Evolutionary conservation across 1,139 yeast species (phyloP).

Genomic region (Taphrina sp.): DNA sequence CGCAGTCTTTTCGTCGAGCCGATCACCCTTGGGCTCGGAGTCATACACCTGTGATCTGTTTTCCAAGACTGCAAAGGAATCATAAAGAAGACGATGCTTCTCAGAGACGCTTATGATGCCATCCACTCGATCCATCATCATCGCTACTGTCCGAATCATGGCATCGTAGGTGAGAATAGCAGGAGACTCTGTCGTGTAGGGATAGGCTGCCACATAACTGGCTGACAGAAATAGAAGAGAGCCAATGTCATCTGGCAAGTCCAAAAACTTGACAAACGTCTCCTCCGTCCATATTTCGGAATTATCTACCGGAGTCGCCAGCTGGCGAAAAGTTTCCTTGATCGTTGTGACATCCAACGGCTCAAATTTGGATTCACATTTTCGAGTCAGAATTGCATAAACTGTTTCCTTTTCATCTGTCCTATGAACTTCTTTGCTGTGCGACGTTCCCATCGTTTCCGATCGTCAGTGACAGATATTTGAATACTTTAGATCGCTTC

Average conservation of each 20-base stretch:
- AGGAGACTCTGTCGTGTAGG: conserved; percentile 12
- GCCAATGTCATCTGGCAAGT: conserved; percentile 11
- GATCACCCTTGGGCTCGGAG: background rate
- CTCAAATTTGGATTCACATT: background rate
- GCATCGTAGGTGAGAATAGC: conserved; percentile 3
- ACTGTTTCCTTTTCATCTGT: no score
- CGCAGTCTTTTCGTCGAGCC: background rate
- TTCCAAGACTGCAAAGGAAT: conserved; percentile 4
- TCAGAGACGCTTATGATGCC: background rate
- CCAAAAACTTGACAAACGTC: conserved; percentile 20
- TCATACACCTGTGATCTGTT: no score
- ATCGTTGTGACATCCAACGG: background rate
- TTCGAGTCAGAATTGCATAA: background rate
- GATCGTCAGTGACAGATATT: no score
- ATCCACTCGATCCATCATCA: conserved; percentile 1
- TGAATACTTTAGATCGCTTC: no score
- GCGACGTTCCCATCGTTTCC: background rate
- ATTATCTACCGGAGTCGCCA: conserved; percentile 12
- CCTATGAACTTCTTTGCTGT: no score
- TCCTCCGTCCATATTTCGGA: conserved; percentile 14
- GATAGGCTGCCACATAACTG: conserved; percentile 20
- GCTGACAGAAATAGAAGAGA: conserved; percentile 11
- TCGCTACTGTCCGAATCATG: background rate
- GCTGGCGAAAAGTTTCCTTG: conserved; percentile 1
- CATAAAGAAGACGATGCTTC: background rate